Conservation (phyloP, 2,329 filamentous ascomycete species). For the Bipolaris oryzae region DNA sequence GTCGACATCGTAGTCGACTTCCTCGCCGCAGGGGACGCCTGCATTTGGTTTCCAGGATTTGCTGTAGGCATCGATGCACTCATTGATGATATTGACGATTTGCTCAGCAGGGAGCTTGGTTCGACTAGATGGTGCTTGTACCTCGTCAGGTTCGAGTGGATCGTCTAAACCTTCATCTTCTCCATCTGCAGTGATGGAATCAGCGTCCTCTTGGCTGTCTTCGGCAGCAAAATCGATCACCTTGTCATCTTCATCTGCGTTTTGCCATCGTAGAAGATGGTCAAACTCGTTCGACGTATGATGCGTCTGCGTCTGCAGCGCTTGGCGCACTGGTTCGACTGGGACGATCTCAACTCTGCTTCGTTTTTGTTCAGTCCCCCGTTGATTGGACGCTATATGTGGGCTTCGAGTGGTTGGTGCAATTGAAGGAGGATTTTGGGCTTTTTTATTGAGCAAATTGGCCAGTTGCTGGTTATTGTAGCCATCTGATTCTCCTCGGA, state of each 20-base stretch:
- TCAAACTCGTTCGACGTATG: constrained; percentile 18
- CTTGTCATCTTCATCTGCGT: constrained; percentile 3
- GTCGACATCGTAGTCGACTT: constrained; percentile 22
- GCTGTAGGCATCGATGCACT: constrained; percentile 27
- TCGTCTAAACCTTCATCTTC: constrained; percentile 7
- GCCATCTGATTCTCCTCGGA: constrained; percentile 49
- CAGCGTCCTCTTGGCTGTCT: constrained; percentile 17
- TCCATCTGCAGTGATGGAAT: constrained; percentile 14
- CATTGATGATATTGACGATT: constrained; percentile 36
- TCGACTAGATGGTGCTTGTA: background rate
- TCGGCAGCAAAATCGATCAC: constrained; percentile 11
- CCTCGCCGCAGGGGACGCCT: constrained; percentile 6
- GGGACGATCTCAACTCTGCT: constrained; percentile 8
- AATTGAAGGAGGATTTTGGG: background rate
- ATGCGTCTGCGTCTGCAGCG: background rate
- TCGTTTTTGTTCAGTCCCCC: constrained; percentile 6
- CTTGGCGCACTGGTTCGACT: background rate
- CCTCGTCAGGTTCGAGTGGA: constrained; percentile 3
- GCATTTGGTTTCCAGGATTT: constrained; percentile 29
- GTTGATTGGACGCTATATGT: background rate
- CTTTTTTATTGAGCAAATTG: constrained; percentile 4
- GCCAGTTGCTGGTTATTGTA: constrained; percentile 16
- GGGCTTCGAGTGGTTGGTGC: background rate
- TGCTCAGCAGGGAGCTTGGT: constrained; percentile 22
- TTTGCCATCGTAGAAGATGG: constrained; percentile 39